A percentile compares a stretch with the other conserved stretches of the same genome.
phyloP scores from a whole-genome alignment of 371 early-diverging fungal genomes.

The Syncephalastrum contaminatum region DNA sequence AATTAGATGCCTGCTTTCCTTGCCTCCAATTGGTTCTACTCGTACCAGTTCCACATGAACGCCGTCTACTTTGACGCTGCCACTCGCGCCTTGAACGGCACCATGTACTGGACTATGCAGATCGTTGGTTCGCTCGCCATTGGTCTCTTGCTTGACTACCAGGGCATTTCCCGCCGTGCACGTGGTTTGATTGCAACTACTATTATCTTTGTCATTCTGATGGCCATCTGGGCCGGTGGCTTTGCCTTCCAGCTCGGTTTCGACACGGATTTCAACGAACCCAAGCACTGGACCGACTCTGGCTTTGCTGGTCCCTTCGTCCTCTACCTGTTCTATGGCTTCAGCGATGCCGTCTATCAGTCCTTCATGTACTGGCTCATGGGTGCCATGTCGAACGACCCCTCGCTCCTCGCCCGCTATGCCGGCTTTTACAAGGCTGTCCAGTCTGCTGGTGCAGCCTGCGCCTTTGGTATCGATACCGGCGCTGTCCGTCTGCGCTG shows the following conservation, averaged over 20 bases:
- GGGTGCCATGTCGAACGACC: constrained; percentile 75
- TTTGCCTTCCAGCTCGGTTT: constrained; percentile 58
- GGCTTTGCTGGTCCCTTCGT: constrained; percentile 59
- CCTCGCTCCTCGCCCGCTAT: constrained; percentile 64
- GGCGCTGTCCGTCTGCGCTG: constrained; percentile 29
- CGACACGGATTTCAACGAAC: constrained; percentile 23
- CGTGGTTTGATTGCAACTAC: constrained; percentile 56
- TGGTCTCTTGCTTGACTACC: constrained; percentile 57
- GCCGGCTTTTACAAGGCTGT: constrained; percentile 75
- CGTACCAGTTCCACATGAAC: constrained; percentile 59
- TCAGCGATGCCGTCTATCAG: constrained; percentile 71
- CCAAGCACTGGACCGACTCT: constrained; percentile 24
- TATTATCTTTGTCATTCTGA: constrained; percentile 47
- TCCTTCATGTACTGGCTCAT: constrained; percentile 76
- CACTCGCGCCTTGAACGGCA: constrained; percentile 65
- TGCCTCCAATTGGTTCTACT: constrained; percentile 76
- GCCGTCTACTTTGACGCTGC: constrained; percentile 56
- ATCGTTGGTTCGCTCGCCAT: constrained; percentile 58
- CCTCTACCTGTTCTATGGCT: constrained; percentile 66
- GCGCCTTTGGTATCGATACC: constrained; percentile 40
- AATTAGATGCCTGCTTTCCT: constrained; percentile 61
- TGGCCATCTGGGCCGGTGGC: constrained; percentile 64
- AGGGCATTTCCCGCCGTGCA: constrained; percentile 37
- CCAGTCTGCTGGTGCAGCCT: constrained; percentile 54
- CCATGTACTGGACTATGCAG: constrained; percentile 72